Percentiles rank a stretch among this genome's conserved stretches.
Evolutionary conservation across 1,139 yeast species (phyloP).

Genomic region (Kodamaea sp.): DNA sequence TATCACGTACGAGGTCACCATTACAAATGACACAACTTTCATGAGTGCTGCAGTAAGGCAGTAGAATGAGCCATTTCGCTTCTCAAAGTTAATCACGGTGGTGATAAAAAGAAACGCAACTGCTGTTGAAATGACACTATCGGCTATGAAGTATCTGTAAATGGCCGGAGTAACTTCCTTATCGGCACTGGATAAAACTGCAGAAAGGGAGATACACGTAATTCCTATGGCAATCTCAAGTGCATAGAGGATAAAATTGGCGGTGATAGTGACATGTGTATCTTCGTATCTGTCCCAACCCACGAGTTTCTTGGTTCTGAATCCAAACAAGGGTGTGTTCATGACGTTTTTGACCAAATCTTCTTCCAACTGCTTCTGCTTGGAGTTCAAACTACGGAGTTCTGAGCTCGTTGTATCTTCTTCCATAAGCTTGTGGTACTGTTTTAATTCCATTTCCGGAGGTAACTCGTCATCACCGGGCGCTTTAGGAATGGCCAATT

Average conservation of each 20-base stretch:
- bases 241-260: constrained; percentile 33
- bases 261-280: constrained; percentile 26
- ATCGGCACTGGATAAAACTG: constrained; percentile 30
- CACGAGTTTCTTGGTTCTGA: constrained; percentile 12
- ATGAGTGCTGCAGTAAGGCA: constrained; percentile 37
- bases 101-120: constrained; percentile 39
- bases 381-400: constrained; percentile 24
- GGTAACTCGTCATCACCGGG: constrained; percentile 20
- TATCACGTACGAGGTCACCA: constrained; percentile 29
- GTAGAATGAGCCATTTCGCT: constrained; percentile 45
- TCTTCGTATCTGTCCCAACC: constrained; percentile 20
- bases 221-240: constrained; percentile 38
- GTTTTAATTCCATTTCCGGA: constrained; percentile 19
- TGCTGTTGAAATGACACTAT: constrained; percentile 34
- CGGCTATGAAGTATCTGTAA: constrained; percentile 43
- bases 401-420: constrained; percentile 4
- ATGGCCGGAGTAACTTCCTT: constrained; percentile 22
- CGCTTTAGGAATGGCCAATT: constrained; percentile 2
- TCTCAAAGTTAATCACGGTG: constrained; percentile 40
- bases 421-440: constrained; percentile 10
- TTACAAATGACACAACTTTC: constrained; percentile 35
- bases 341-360: constrained; percentile 37
- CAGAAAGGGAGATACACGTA: constrained; percentile 32
- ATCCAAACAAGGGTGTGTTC: constrained; percentile 34
- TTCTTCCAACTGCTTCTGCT: constrained; percentile 29